These are phyloP conservation scores for Pinus taeda DNA, from an alignment of 75 land plant species.

Conservation along the genomic window DNA sequence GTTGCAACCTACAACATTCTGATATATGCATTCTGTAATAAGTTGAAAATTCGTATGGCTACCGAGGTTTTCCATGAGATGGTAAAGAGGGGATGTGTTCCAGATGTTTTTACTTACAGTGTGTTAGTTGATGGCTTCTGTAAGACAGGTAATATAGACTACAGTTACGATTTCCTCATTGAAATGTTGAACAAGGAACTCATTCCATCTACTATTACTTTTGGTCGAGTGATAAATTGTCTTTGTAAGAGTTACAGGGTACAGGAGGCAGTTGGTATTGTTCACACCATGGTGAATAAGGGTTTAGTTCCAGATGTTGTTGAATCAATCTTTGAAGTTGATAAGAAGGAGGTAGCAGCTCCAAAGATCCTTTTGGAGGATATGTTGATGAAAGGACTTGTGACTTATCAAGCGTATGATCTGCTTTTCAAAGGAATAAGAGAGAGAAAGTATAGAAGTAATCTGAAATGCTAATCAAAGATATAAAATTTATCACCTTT, in stretches of 20 bases:
- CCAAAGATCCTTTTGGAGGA: conserved; percentile 74
- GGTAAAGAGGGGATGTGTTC: conserved; percentile 23
- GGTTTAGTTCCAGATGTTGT: conserved; percentile 62
- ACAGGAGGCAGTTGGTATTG: conserved; percentile 55
- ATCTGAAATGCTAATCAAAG: conserved; percentile 1
- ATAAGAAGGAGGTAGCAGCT: conserved; percentile 63
- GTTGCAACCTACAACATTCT: conserved; percentile 54
- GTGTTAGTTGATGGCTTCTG: conserved; percentile 65
- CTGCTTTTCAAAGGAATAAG: conserved; percentile 57
- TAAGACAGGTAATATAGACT: conserved; percentile 42
- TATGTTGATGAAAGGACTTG: conserved; percentile 45
- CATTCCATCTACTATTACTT: conserved; percentile 49
- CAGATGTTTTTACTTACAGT: conserved; percentile 63
- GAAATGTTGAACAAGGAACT: conserved; percentile 33
- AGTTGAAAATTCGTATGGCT: conserved; percentile 32
- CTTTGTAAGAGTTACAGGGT: conserved; percentile 37
- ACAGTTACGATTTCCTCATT: conserved; percentile 34
- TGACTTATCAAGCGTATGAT: conserved; percentile 53
- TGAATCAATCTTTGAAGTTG: conserved; percentile 47
- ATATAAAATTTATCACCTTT: background rate
- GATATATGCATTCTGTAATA: conserved; percentile 55
- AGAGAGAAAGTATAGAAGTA: conserved; percentile 22
- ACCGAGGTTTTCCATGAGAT: conserved; percentile 48
- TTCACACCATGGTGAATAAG: conserved; percentile 52
- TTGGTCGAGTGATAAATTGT: conserved; percentile 51